phyloP scores from a whole-genome alignment of 2,329 filamentous ascomycete species.

The Cercospora berteroae region DNA sequence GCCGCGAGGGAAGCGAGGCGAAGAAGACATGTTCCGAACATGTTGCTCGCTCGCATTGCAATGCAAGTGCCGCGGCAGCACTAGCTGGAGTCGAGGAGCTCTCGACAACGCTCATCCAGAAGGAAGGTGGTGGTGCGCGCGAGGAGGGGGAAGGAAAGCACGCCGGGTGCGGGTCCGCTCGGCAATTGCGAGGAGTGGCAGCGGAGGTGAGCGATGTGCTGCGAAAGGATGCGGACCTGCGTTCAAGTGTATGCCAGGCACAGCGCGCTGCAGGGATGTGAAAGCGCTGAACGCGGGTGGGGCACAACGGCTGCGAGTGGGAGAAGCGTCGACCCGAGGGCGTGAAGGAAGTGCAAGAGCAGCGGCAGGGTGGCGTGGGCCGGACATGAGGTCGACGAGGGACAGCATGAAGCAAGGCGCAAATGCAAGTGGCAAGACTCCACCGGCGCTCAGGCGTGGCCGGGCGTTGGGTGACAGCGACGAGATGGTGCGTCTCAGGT shows the following conservation, averaged over 20 bases:
- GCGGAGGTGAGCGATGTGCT: neutral
- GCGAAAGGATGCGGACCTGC: conserved; percentile 10
- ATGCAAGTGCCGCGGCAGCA: conserved; percentile 24
- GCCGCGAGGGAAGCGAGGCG: conserved; percentile 27
- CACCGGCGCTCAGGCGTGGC: neutral
- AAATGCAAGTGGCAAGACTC: conserved; percentile 9
- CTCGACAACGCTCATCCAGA: conserved; percentile 26
- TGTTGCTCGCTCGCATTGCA: conserved; percentile 19
- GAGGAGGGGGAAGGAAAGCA: conserved; percentile 7
- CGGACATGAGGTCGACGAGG: neutral
- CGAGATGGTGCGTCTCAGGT: conserved; percentile 16
- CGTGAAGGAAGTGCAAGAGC: neutral
- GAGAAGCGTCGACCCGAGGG: conserved; percentile 17
- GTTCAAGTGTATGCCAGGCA: conserved; percentile 9
- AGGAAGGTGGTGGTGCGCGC: neutral
- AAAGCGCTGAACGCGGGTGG: conserved; percentile 16
- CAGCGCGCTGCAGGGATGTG: conserved; percentile 11
- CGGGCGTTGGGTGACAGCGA: conserved; percentile 16
- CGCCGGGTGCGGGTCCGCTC: conserved; percentile 10
- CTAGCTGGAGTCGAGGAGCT: conserved; percentile 12
- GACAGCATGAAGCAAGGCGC: conserved; percentile 16
- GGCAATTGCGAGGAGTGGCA: neutral
- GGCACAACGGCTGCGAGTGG: conserved; percentile 24
- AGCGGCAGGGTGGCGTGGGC: neutral
- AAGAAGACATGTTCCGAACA: conserved; percentile 28